phyloP scores from a whole-genome alignment of 257 asterid species.

The Solanum corneliomulleri region DNA sequence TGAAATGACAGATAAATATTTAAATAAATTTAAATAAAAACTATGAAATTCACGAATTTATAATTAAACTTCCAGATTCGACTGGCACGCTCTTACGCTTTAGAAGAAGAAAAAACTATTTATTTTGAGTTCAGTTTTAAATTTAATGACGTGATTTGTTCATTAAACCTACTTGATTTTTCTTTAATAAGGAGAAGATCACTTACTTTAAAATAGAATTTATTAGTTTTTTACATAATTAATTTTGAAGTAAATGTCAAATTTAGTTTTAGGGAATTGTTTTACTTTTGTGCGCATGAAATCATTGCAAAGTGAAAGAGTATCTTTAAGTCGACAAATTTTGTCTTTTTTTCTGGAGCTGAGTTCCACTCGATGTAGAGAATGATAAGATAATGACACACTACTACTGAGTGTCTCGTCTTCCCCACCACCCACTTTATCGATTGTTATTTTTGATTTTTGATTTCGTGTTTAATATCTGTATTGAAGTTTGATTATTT shows the following conservation, averaged over 20 bases:
- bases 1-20: too few species aligned
- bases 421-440: background rate
- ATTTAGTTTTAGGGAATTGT: background rate
- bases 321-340: background rate
- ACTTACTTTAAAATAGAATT: background rate
- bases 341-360: background rate
- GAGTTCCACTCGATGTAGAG: background rate
- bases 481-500: fast-evolving
- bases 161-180: background rate
- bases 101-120: too few species aligned
- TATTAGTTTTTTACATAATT: background rate
- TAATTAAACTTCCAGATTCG: too few species aligned
- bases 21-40: too few species aligned
- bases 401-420: background rate
- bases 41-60: too few species aligned
- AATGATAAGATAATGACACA: background rate
- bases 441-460: background rate
- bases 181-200: background rate
- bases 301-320: background rate
- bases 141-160: background rate
- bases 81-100: too few species aligned
- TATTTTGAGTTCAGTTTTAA: background rate
- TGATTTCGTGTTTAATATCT: fast-evolving
- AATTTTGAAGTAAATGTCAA: background rate
- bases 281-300: background rate